Conservation (phyloP, 2,329 filamentous ascomycete genomes). For the Xylariaceae sp. region DNA sequence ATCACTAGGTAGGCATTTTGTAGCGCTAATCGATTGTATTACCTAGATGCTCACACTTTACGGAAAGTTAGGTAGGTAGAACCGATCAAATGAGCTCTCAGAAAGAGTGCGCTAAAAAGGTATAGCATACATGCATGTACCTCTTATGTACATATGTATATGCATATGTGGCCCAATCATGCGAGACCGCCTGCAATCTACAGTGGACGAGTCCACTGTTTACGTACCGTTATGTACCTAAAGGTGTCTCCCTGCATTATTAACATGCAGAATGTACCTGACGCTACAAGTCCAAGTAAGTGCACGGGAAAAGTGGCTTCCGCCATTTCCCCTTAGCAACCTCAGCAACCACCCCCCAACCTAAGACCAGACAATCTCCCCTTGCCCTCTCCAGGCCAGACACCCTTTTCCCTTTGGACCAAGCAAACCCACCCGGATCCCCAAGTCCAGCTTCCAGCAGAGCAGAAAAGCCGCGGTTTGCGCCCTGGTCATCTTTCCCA, state of each 20-base stretch:
- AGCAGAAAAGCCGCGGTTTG: constrained; percentile 23
- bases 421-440: constrained; percentile 13
- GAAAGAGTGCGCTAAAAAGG: background rate
- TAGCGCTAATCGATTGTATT: background rate
- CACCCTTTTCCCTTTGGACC: constrained; percentile 25
- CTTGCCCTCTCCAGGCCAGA: constrained; percentile 11
- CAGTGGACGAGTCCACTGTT: background rate
- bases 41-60: background rate
- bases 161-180: background rate
- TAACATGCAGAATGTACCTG: background rate
- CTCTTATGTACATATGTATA: background rate
- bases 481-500: constrained; percentile 23
- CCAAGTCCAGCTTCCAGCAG: background rate
- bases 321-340: background rate
- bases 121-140: background rate
- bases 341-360: background rate
- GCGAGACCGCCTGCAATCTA: background rate
- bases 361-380: constrained; percentile 12
- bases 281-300: background rate
- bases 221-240: background rate
- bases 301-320: background rate
- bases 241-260: background rate
- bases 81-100: background rate
- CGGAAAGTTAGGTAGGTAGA: too few relatives aligned
- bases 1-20: background rate